Conservation (phyloP, 2,329 filamentous ascomycete genomes). For the Bipolaris sorokiniana region DNA sequence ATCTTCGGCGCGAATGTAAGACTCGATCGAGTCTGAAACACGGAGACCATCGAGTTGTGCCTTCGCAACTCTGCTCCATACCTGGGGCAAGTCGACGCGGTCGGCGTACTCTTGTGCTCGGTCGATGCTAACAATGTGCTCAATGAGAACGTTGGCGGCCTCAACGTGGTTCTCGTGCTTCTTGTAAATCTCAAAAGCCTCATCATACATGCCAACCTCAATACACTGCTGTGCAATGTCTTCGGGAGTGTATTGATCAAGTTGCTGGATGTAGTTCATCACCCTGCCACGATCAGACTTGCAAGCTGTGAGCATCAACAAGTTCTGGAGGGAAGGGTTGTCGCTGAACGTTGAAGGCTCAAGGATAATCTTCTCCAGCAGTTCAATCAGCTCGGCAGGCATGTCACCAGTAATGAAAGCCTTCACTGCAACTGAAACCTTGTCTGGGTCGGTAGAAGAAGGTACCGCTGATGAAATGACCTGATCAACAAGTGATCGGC, state of each 20-base stretch:
- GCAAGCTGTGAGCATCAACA: slow-evolving; percentile 93
- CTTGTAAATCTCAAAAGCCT: slow-evolving; percentile 98
- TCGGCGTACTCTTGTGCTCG: slow-evolving; percentile 95
- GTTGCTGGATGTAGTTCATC: slow-evolving; percentile 93
- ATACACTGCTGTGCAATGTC: slow-evolving; percentile 94
- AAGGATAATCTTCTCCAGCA: slow-evolving; percentile 98
- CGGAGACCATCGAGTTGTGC: slow-evolving; percentile 95
- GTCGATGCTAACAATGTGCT: slow-evolving; percentile 97
- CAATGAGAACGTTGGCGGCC: slow-evolving; percentile 89
- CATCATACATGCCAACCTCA: slow-evolving; percentile 91
- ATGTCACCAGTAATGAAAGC: slow-evolving; percentile 91
- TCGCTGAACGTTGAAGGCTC: slow-evolving; percentile 99
- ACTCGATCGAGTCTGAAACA: slow-evolving; percentile 90
- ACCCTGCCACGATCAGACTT: slow-evolving; percentile 95
- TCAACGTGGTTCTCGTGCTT: slow-evolving; percentile 89
- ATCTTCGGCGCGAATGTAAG: slow-evolving; percentile 94
- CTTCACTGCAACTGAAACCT: slow-evolving; percentile 92
- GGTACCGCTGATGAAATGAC: slow-evolving; percentile 95
- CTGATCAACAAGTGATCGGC: slow-evolving; percentile 92
- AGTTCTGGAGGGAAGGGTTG: slow-evolving; percentile 93
- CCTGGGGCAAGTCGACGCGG: slow-evolving; percentile 88
- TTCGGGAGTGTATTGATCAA: slow-evolving; percentile 86
- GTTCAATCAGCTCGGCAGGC: slow-evolving; percentile 91
- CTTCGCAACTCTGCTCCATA: slow-evolving; percentile 98
- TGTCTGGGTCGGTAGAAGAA: slow-evolving; percentile 81